Conservation (phyloP, 2,329 filamentous ascomycete genomes). For the Neopestalotiopsis sp. region DNA sequence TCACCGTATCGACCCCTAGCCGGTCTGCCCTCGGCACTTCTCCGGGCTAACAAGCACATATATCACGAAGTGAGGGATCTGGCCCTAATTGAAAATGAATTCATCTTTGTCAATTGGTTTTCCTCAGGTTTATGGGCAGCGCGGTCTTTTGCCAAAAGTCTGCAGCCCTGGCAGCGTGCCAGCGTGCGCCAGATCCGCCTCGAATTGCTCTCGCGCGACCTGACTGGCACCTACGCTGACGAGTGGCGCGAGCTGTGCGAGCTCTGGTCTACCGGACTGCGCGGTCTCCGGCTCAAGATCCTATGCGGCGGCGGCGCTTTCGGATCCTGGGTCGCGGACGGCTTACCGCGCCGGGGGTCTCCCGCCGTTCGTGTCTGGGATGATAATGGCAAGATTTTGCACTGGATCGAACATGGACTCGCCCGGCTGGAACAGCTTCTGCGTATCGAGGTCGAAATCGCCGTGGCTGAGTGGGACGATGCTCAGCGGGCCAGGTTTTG, state of each 20-base stretch:
- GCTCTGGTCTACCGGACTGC: constrained; percentile 40
- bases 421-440: constrained; percentile 37
- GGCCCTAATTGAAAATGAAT: constrained; percentile 50
- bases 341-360: constrained; percentile 17
- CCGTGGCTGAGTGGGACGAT: constrained; percentile 36
- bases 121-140: constrained; percentile 50
- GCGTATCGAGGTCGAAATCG: constrained; percentile 48
- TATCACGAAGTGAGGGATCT: constrained; percentile 48
- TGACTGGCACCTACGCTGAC: constrained; percentile 34
- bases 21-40: constrained; percentile 47
- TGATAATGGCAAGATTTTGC: constrained; percentile 19
- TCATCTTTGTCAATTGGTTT: constrained; percentile 53
- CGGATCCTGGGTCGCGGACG: constrained; percentile 23
- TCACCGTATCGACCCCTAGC: constrained; percentile 43
- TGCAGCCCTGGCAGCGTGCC: constrained; percentile 49
- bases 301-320: constrained; percentile 32
- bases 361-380: constrained; percentile 23
- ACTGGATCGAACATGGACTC: constrained; percentile 42
- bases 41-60: constrained; percentile 44
- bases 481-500: constrained; percentile 44
- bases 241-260: constrained; percentile 45
- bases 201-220: constrained; percentile 46
- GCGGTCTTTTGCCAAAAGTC: constrained; percentile 38
- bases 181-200: constrained; percentile 46
- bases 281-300: constrained; percentile 47